A percentile compares a stretch with the other conserved stretches of the same genome.
These are phyloP conservation scores for Ceratobasidium sp. DNA, from an alignment of 1,284 basidiomycete species.

Conservation along the genomic window DNA sequence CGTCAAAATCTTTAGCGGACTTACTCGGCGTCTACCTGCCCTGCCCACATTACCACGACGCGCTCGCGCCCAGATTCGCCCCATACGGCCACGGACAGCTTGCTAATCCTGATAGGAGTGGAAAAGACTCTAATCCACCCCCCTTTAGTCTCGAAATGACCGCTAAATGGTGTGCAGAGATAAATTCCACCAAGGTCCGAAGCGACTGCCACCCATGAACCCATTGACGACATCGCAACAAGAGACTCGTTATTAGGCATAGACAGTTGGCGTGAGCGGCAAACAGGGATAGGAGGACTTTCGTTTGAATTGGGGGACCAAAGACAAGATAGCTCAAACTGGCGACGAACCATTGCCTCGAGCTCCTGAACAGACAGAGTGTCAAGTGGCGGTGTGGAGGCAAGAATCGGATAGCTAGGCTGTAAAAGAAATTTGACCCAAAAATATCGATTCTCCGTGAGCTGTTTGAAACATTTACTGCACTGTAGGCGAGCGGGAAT, in stretches of 20 bases:
- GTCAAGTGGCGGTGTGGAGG: background rate
- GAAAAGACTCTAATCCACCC: slow-evolving; percentile 32
- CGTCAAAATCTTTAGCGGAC: background rate
- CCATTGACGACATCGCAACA: slow-evolving; percentile 37
- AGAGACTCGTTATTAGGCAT: slow-evolving; percentile 40
- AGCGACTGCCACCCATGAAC: slow-evolving; percentile 34
- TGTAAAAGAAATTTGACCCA: slow-evolving; percentile 33
- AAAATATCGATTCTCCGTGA: slow-evolving; percentile 13
- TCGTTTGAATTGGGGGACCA: slow-evolving; percentile 23
- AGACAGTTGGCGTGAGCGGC: background rate
- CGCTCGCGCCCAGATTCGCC: background rate
- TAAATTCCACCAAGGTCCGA: slow-evolving; percentile 33
- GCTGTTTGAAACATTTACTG: slow-evolving; percentile 26
- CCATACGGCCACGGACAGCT: slow-evolving; percentile 31
- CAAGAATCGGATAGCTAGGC: slow-evolving; percentile 2
- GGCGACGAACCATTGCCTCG: slow-evolving; percentile 15
- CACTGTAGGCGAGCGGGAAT: background rate
- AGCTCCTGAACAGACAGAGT: background rate
- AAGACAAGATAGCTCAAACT: slow-evolving; percentile 21
- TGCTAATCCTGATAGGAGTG: slow-evolving; percentile 10
- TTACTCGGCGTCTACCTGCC: slow-evolving; percentile 1
- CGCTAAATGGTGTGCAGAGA: slow-evolving; percentile 29
- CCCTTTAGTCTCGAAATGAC: background rate
- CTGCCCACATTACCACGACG: slow-evolving; percentile 35
- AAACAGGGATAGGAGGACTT: background rate